phyloP scores from a whole-genome alignment of 306 rosid species.

The Vicia faba region DNA sequence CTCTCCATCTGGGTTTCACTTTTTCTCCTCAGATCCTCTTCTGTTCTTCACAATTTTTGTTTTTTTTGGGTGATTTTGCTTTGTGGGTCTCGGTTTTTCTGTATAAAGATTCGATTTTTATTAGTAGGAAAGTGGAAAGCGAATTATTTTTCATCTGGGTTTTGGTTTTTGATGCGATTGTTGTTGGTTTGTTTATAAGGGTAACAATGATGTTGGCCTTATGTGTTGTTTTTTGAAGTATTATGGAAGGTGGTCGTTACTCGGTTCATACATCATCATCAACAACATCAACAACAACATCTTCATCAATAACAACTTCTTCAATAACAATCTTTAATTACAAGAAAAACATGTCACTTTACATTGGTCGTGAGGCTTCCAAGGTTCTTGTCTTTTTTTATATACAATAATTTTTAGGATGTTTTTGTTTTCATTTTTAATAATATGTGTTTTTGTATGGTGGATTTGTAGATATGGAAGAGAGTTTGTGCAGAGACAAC shows the following conservation, averaged over 20 bases:
- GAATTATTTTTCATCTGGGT: constrained; percentile 36
- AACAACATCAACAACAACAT: neutral
- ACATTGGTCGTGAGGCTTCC: constrained; percentile 96
- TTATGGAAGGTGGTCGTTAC: constrained; percentile 77
- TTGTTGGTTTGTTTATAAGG: constrained; percentile 31
- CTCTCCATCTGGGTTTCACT: constrained; percentile 42
- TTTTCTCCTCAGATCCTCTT: constrained; percentile 43
- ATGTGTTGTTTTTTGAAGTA: constrained; percentile 63
- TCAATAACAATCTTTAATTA: neutral
- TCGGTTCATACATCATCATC: constrained; percentile 36
- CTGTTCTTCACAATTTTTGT: neutral
- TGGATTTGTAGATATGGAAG: constrained; percentile 84
- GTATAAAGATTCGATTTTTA: constrained; percentile 28
- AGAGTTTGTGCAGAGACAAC: constrained; percentile 53
- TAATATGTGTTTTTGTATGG: constrained; percentile 36
- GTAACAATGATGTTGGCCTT: constrained; percentile 59
- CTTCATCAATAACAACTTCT: neutral
- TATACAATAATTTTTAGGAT: neutral
- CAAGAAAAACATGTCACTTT: constrained; percentile 69
- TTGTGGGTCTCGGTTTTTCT: constrained; percentile 31
- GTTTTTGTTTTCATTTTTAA: neutral
- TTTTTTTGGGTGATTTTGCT: constrained; percentile 31
- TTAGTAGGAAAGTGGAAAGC: constrained; percentile 14
- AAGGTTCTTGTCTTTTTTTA: constrained; percentile 52
- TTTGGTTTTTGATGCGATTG: constrained; percentile 36